Conservation (phyloP, 139 green algal species). For the Pycnococcus provasolii region DNA sequence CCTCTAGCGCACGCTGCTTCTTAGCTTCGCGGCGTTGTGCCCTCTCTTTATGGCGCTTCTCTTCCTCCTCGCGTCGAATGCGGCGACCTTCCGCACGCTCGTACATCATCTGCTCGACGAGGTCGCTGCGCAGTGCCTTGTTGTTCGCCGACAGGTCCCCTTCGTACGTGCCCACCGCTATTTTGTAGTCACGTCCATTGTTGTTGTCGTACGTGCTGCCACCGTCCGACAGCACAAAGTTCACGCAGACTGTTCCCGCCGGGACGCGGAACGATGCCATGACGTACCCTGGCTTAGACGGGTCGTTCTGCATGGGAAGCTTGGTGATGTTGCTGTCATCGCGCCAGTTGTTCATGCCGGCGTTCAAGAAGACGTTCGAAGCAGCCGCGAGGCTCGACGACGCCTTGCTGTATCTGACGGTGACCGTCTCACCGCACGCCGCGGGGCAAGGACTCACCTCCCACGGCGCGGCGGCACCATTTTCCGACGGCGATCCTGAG, state of each 20-base stretch:
- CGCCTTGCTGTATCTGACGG: too few relatives aligned
- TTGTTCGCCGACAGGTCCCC: constrained; percentile 1
- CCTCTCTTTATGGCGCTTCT: background rate
- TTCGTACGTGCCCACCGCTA: constrained; percentile 1
- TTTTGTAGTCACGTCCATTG: constrained; percentile 33
- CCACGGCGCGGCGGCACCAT: too few relatives aligned
- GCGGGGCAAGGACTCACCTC: too few relatives aligned
- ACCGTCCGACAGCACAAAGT: constrained; percentile 61
- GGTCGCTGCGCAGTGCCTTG: background rate
- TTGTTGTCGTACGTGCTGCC: constrained; percentile 71
- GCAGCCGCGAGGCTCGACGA: too few relatives aligned
- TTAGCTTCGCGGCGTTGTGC: background rate
- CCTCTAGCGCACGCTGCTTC: background rate
- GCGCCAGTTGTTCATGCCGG: too few relatives aligned
- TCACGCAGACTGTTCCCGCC: constrained; percentile 28
- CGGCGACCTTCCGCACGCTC: background rate
- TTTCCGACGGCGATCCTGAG: too few relatives aligned
- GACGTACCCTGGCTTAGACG: too few relatives aligned
- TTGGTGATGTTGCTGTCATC: too few relatives aligned
- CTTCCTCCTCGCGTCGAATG: background rate
- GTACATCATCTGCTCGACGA: background rate
- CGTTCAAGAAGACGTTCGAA: too few relatives aligned
- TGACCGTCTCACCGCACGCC: too few relatives aligned
- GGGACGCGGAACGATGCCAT: too few relatives aligned
- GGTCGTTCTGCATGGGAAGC: too few relatives aligned